phyloP scores from a whole-genome alignment of 2,329 filamentous ascomycete genomes.

The Didymella segeticola region DNA sequence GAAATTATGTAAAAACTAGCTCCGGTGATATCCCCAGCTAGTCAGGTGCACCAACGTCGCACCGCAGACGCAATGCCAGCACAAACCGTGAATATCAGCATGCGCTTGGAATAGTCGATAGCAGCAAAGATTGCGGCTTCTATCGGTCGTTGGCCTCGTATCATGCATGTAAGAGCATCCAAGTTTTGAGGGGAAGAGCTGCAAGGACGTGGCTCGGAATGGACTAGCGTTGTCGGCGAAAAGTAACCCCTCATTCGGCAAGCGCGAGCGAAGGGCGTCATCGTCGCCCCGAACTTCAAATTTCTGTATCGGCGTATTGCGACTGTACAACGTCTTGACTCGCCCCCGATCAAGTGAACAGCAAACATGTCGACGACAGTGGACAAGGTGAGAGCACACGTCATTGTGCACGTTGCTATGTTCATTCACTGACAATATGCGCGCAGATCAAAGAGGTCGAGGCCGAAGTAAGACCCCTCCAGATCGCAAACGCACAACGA shows the following conservation, averaged over 20 bases:
- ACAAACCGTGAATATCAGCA: conserved; percentile 15
- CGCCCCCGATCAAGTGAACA: conserved; percentile 1
- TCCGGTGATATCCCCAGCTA: conserved; percentile 25
- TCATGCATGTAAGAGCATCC: conserved; percentile 12
- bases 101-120: background rate
- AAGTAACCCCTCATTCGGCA: conserved; percentile 28
- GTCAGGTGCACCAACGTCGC: conserved; percentile 27
- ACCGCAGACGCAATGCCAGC: conserved; percentile 11
- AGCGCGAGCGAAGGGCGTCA: conserved; percentile 28
- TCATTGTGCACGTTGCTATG: background rate
- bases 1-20: conserved; percentile 41
- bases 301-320: conserved; percentile 32
- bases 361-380: conserved; percentile 87
- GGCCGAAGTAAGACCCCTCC: conserved; percentile 73
- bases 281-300: conserved; percentile 38
- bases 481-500: conserved; percentile 19
- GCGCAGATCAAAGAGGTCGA: conserved; percentile 93
- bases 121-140: conserved; percentile 27
- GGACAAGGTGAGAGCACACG: conserved; percentile 74
- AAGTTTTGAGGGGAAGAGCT: conserved; percentile 6
- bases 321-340: conserved; percentile 9
- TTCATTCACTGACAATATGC: conserved; percentile 7
- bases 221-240: conserved; percentile 15
- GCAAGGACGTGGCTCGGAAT: background rate
- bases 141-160: conserved; percentile 23